Evolutionary conservation across 179 eudicot genomes (phyloP), one percentile per base, ranked within the genome.

Genomic region (Corrigiola litoralis): DNA sequence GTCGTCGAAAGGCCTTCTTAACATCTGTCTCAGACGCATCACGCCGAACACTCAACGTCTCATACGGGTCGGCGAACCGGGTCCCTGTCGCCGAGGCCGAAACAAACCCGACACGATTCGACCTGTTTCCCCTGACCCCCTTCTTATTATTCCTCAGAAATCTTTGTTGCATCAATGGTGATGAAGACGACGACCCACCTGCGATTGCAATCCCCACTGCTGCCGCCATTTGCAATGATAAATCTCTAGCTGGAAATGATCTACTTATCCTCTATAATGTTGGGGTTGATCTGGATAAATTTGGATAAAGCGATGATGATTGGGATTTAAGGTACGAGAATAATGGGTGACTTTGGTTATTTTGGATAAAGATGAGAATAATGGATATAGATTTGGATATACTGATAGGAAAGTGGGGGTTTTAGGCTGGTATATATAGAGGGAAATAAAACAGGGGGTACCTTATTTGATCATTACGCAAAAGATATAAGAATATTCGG

Each of bases 21-120:
- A 92, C 95, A 48, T 92, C 92, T 24, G 90, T 73, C 76, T 89
- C 94, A 18, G 96, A 83, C 5, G 98, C 92, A 34, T 78, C 82
- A 1, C 68, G 89, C 0, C 61, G 54, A 63, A 92, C 74, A 71
- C 74, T 71, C 2, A 92, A 81, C 21, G 88, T 89, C 48, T 78
- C 79, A 65, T 92, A 92, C 11, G 96, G 89, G 65, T 79, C 80
- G 13, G 67, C 69, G 4, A 41, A 21, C 4, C 72, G 13, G 36
- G 69, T 58, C n/a, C 59, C n/a, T n/a, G n/a, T 32, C 8, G 72
- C 31, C 9, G 70, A 24, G 2, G 71, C 54, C 25, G 71, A 65
- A 14, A 79, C 66, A 27, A 46, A 67, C 9, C 65, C 55, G 4
- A 65, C 55, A 3, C 70, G 72, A 72, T 60, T 47, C 1, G 25